Base-by-base conservation (phyloP, 2,329 filamentous ascomycete genomes). In the Botrytis fragariae region DNA sequence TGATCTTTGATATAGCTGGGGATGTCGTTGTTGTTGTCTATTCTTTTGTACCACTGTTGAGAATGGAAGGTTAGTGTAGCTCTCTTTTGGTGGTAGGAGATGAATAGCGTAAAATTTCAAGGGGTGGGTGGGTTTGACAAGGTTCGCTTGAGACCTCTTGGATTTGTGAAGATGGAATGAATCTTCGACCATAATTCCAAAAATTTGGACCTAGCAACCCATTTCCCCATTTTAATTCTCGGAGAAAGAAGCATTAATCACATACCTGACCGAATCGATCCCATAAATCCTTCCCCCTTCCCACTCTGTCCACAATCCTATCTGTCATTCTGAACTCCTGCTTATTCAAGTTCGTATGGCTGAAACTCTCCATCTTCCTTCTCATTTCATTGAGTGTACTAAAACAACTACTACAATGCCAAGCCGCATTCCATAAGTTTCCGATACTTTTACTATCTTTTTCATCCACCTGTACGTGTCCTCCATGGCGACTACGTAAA, bases 381-480 rank as follows among this genome's bases (percentile, higher is more conserved):
- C 81, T 76, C 79, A 85, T 81, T 74, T 85, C 82, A 12, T 79
- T 77, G 16, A 86, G 75, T 8, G 81, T 85, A 9, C 79, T 75
- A 74, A 85, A 84, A 76, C 84, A 86, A 51, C 79, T 81, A 18
- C 80, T 83, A 76, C 84, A 86, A 74, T 85, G 84, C 84, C 84
- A 86, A 4, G 79, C 83, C 5, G 83, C 83, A 74, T 84, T 80
- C 74, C 77, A 81, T 14, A 85, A 72, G 57, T 82, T 78, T 5
- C 78, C 77, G 29, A 82, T 77, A 14, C 81, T 76, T 10, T 32
- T 45, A 18, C 29, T 18, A 48, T 48, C 32, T 20, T 32, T 67
- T 54, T 72, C 63, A 29, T 72, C 62, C 8, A 72, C 62, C 10
- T 10, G 5, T 10, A 72, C 62, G 9, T 42, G 62, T 5, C 62